A percentile compares a stretch with the other conserved stretches of the same genome.
Evolutionary conservation across 129 eudicot genomes (phyloP).

Genomic region (Flaveria bidentis): DNA sequence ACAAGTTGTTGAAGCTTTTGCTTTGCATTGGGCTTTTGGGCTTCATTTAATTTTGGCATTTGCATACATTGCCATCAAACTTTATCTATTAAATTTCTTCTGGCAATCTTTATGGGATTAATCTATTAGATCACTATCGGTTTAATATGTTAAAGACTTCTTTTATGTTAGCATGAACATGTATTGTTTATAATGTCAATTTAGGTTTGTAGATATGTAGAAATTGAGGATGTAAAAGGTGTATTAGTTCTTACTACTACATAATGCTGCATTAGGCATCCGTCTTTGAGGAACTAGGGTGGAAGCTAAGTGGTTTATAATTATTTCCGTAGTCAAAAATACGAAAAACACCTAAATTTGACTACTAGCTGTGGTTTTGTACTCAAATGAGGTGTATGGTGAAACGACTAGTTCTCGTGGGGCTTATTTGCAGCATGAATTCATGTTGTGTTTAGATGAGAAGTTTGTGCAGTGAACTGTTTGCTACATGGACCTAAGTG

Average conservation of each 20-base stretch:
- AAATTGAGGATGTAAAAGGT: background rate
- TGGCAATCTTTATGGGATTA: background rate
- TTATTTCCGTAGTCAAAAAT: background rate
- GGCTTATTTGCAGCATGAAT: background rate
- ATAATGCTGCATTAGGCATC: background rate
- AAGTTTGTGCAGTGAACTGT: background rate
- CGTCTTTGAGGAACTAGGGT: slow-evolving; percentile 2
- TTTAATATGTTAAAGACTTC: background rate
- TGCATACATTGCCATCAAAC: background rate
- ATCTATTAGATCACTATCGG: background rate
- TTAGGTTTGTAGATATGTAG: background rate
- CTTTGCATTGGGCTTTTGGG: background rate
- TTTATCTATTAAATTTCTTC: background rate
- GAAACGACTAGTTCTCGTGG: background rate
- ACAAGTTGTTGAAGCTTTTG: slow-evolving; percentile 19
- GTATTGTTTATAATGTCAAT: background rate
- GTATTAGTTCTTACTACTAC: background rate
- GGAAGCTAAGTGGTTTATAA: background rate
- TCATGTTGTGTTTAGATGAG: background rate
- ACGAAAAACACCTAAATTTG: background rate
- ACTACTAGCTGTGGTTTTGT: background rate
- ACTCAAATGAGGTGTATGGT: background rate
- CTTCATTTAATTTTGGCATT: background rate
- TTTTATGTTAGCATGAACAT: background rate
- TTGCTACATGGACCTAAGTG: too few relatives aligned